Conservation (phyloP, 305 asterid genomes). For the Fraxinus sp. region DNA sequence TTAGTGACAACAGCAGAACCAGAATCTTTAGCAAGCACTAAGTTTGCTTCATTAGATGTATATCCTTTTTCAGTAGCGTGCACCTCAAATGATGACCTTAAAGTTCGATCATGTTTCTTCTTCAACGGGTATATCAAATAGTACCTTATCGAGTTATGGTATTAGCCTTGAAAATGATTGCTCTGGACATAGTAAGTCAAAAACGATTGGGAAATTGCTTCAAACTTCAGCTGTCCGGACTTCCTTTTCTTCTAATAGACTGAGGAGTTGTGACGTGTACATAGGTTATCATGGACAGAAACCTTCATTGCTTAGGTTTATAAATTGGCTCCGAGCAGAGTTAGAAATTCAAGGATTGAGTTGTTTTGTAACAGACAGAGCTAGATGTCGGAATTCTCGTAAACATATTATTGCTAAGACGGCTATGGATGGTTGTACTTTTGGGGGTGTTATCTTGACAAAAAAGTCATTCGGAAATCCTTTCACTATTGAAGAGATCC, state of each 20-base stretch:
- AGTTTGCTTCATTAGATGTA: slow-evolving; percentile 34
- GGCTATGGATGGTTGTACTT: slow-evolving; percentile 75
- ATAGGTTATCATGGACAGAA: slow-evolving; percentile 82
- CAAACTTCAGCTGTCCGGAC: slow-evolving; percentile 52
- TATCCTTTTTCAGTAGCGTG: slow-evolving; percentile 38
- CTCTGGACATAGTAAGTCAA: slow-evolving; percentile 43
- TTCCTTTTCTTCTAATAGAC: slow-evolving; percentile 60
- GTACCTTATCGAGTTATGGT: slow-evolving; percentile 45
- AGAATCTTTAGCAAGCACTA: slow-evolving; percentile 35
- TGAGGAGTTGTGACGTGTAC: slow-evolving; percentile 86
- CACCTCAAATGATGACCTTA: slow-evolving; percentile 36
- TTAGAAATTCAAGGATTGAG: slow-evolving; percentile 84
- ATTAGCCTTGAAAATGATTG: slow-evolving; percentile 32
- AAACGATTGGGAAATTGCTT: slow-evolving; percentile 42
- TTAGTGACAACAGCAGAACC: slow-evolving; percentile 30
- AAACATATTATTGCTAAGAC: slow-evolving; percentile 61
- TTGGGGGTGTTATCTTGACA: slow-evolving; percentile 77
- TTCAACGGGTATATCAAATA: slow-evolving; percentile 46
- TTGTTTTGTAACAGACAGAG: slow-evolving; percentile 77
- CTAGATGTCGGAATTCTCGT: slow-evolving; percentile 63
- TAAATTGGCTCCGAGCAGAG: slow-evolving; percentile 92
- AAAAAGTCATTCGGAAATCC: slow-evolving; percentile 80
- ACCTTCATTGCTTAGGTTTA: slow-evolving; percentile 67
- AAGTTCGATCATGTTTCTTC: slow-evolving; percentile 45
- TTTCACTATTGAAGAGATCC: slow-evolving; percentile 73